A percentile compares a stretch with the other conserved stretches of the same genome.
phyloP scores from a whole-genome alignment of 2,329 filamentous ascomycete species.

The Epichloe bromicola region DNA sequence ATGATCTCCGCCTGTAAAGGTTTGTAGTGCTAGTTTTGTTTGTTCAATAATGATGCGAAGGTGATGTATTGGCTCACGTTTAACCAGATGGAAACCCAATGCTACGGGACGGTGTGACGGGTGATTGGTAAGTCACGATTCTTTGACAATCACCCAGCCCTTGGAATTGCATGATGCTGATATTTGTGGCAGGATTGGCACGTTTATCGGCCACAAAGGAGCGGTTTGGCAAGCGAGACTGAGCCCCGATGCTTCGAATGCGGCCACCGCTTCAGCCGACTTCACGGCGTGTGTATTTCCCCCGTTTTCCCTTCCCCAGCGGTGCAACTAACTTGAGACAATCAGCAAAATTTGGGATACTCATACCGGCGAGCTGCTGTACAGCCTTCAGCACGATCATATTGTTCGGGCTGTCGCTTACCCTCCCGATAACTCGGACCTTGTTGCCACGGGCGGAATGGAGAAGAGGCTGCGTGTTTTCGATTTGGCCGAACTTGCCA shows the following conservation, averaged over 20 bases:
- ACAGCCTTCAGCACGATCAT: conserved; percentile 81
- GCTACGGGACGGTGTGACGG: conserved; percentile 90
- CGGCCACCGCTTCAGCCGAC: conserved; percentile 88
- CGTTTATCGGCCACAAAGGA: conserved; percentile 95
- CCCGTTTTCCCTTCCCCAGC: background rate
- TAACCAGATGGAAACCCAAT: conserved; percentile 85
- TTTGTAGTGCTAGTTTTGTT: conserved; percentile 20
- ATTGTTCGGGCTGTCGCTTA: conserved; percentile 93
- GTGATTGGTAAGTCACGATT: conserved; percentile 57
- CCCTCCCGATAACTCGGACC: conserved; percentile 67
- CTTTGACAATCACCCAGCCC: background rate
- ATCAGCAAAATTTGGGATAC: conserved; percentile 91
- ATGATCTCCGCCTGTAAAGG: conserved; percentile 89
- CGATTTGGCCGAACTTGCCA: conserved; percentile 55
- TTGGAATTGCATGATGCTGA: background rate
- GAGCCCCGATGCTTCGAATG: conserved; percentile 74
- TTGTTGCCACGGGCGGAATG: conserved; percentile 84
- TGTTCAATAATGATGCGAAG: conserved; percentile 13
- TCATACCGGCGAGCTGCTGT: conserved; percentile 77
- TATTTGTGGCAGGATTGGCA: conserved; percentile 65
- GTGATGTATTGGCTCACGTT: background rate
- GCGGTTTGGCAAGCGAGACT: conserved; percentile 94
- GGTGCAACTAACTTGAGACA: background rate
- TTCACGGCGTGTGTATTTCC: conserved; percentile 63
- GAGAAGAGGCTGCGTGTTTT: conserved; percentile 96